These are phyloP conservation scores for Cutaneotrichosporon daszewskae DNA, from an alignment of 1,284 basidiomycete genomes.

Conservation along the genomic window DNA sequence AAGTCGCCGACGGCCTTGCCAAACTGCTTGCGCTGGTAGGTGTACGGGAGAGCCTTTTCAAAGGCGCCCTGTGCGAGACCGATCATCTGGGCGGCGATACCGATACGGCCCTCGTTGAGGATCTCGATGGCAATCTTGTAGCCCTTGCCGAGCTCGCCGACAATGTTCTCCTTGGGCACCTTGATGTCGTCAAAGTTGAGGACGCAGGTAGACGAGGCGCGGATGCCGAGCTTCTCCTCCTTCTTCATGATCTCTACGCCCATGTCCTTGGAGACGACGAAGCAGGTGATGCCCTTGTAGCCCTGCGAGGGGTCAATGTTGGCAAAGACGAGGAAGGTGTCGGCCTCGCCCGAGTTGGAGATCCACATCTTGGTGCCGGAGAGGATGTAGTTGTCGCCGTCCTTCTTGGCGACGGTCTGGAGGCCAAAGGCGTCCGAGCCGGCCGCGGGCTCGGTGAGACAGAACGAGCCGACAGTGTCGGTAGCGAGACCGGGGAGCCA, in stretches of 20 bases:
- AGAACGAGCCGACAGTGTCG: constrained; percentile 87
- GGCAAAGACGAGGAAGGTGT: constrained; percentile 80
- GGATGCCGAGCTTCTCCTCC: constrained; percentile 96
- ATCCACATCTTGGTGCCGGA: constrained; percentile 94
- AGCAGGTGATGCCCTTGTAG: constrained; percentile 99
- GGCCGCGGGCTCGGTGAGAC: constrained; percentile 84
- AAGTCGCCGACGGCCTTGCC: constrained; percentile 74
- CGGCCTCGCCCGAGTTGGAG: constrained; percentile 94
- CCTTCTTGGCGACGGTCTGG: constrained; percentile 84
- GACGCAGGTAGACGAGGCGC: constrained; percentile 93
- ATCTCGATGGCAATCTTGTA: constrained; percentile 99
- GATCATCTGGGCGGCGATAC: constrained; percentile 94
- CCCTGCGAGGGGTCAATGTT: constrained; percentile 92
- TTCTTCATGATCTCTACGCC: constrained; percentile 97
- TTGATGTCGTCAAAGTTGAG: constrained; percentile 94
- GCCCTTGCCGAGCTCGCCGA: constrained; percentile 77
- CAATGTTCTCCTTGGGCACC: constrained; percentile 85
- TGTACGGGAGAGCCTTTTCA: constrained; percentile 85
- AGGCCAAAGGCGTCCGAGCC: constrained; percentile 97
- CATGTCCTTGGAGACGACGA: constrained; percentile 93
- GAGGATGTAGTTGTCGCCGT: constrained; percentile 44
- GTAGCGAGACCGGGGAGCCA: constrained; percentile 81
- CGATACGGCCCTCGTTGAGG: constrained; percentile 94
- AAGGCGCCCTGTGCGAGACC: constrained; percentile 97
- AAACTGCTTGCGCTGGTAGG: constrained; percentile 86